Base-by-base conservation (phyloP, 2,329 filamentous ascomycete species). In the Diaporthe aspalathi region DNA sequence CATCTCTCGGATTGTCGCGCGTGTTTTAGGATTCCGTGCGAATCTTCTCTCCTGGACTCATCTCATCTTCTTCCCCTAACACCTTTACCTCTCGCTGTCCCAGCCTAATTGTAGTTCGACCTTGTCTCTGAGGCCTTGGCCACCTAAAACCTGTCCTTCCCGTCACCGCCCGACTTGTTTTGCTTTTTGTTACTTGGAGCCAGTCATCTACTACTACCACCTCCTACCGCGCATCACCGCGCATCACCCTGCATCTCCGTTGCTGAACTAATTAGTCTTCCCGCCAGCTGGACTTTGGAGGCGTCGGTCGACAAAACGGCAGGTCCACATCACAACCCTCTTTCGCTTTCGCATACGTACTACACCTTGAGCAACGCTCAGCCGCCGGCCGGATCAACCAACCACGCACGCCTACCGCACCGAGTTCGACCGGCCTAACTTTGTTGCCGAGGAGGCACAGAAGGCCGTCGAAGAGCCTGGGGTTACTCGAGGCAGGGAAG, bases 361-460 rank as follows among this genome's bases (percentile, higher is more conserved):
- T 24, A 45, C 47, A 52, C 22, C 20, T 49, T 52, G 32, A 40
- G 49, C 54, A 60, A 14, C 20, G 27, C 45, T 50, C 45, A 60
- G n/a, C 71, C 69, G 71, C 71, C 71, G 69, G 71, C 35, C 71
- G 69, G 69, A 68, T 50, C 27, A 32, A 54, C 66, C 60, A 24
- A 20, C 54, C 32, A 27, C 12, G 29, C 27, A 49, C 53, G 32
- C 12, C 35, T 35, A 35, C 32, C 47, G 32, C 38, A 43, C 22
- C 47, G 20, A 60, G 35, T 16, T 40, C 66, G 27, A 38, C 24
- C 49, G 57, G 47, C 45, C n/a, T 62, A 50, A 50, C 72, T 6
- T 29, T 29, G 7, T 56, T 11, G 54, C 52, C 50, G 62, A 27
- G 27, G 45, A 29, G n/a, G 35, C 35, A 38, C 17, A 50, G 16